A percentile compares a stretch with the other conserved stretches of the same genome.
Evolutionary conservation across 257 asterid species (phyloP).

Genomic region (Scutellaria galericulata): DNA sequence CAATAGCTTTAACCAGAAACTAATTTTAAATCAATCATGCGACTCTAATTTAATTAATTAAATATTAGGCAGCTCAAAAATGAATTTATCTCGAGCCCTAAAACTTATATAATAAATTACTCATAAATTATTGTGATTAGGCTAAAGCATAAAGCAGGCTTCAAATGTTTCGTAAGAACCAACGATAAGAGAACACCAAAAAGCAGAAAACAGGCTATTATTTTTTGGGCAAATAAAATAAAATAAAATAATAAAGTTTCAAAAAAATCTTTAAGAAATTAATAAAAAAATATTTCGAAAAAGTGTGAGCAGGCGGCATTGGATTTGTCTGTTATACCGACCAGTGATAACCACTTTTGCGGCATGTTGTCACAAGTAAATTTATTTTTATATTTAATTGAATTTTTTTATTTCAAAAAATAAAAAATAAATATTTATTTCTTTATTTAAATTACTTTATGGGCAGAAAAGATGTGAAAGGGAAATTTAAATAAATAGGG

Average conservation of each 20-base stretch:
- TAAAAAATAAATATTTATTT: neutral
- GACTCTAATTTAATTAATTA: neutral
- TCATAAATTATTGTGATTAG: constrained; percentile 7
- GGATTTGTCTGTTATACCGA: constrained; percentile 60
- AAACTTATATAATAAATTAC: constrained; percentile 11
- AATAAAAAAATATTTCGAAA: neutral
- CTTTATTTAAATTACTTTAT: constrained; percentile 12
- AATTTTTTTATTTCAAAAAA: constrained; percentile 2
- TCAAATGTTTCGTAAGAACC: constrained; percentile 34
- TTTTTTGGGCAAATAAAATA: constrained; percentile 20
- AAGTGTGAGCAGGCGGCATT: constrained; percentile 35
- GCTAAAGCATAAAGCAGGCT: constrained; percentile 37
- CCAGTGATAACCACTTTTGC: constrained; percentile 57
- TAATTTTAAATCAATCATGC: constrained; percentile 8
- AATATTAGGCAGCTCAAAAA: constrained; percentile 2
- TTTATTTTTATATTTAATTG: neutral
- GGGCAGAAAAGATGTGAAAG: constrained; percentile 43
- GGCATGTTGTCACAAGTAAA: constrained; percentile 55
- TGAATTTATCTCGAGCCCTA: constrained; percentile 47
- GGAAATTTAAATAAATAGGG: constrained; percentile 38
- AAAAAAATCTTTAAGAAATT: neutral
- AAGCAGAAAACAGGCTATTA: constrained; percentile 36
- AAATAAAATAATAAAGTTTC: neutral
- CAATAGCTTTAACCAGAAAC: no score
- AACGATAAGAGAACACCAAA: constrained; percentile 43